Evolutionary conservation across 2,329 filamentous ascomycete genomes (phyloP), one percentile per base, ranked within the genome.

Genomic region (Diaporthe sp.): DNA sequence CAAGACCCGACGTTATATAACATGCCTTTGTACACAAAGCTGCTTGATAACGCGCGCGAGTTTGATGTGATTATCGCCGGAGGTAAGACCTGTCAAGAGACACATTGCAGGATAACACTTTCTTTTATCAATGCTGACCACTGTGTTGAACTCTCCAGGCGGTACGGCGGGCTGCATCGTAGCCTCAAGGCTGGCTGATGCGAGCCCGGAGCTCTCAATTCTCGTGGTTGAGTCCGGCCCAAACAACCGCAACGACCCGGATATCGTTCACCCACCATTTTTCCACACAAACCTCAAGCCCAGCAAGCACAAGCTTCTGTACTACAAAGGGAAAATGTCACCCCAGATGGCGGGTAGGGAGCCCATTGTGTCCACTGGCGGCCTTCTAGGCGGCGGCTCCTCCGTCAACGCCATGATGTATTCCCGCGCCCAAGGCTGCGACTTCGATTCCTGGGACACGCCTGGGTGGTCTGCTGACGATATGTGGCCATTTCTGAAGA

Each of bases 211-310:
- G 39, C 82, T 90, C 2, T 86, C 85, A n/a, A 87, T 91, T 59
- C 82, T 91, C 15, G 81, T 92, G 13, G 86, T 91, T 67, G 90
- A 92, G 79, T 83, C 85, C 31, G 90, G 90, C 1, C 83, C 83
- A n/a, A 88, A 91, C 80, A 91, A 88, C 78, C 86, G 87, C 76
- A 83, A 88, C 77, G 83, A 87, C 68, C 86, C 87, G 0, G 85
- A 83, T 19, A 83, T 91, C 19, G 82, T 86, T 12, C 84, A 88
- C 73, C 89, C 89, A 0, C 88, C 85, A 0, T 81, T 89, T 10
- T 90, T 85, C 76, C 80, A 87, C 37, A 80, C 81, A 28, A 87
- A 89, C 76, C 81, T 91, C 0, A 80, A 84, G 8, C 88, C 88
- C 0, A 83, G 82, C 19, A 87, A 84, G 76, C 88, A 88, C 25